Base-by-base conservation (phyloP, 2,329 filamentous ascomycete genomes). In the Apiospora kogelbergensis region DNA sequence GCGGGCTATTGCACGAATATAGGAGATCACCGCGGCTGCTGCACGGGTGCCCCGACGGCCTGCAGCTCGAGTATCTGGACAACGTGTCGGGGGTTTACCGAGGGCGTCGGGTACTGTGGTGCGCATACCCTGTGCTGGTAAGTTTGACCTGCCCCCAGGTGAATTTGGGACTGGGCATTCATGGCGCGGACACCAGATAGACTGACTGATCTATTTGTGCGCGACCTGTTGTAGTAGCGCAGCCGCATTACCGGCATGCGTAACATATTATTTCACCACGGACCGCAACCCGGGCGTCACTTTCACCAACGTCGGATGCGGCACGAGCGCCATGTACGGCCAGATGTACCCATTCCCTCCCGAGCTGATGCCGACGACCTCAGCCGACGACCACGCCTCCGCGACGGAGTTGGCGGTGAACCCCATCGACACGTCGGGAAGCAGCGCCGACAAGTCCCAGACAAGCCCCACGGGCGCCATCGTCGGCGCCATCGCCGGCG, bases 111-210 rank as follows among this genome's bases (percentile, higher is more conserved):
- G 3, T 67, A 72, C 24, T 78, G 75, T 53, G 73, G 73, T 33
- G 68, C 68, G n/a, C 73, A 76, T 22, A 76, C 74, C 1, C 30
- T 78, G 67, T 78, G 76, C 65, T 78, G 77, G 76, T 78, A 45
- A 68, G 76, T 76, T 6, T 13, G 44, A 11, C 53, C 30, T 20
- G 2, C 0, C 13, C 13, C 5, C 13, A 7, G 6, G 15, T 20
- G 13, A 17, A 40, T 13, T 10, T 45, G 40, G 26, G 30, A 26
- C 33, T 33, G 33, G 33, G 7, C n/a, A 33, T 1, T 13, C 13
- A 17, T 66, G 20, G 63, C n/a, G 22, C 22, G 22, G 40, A 42
- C 42, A 67, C 24, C 64, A 37, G n/a, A n/a, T n/a, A 60, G 44
- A 20, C 17, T 30, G 17, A 40, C 30, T 65, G 30, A 65, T 42